Percentiles rank a stretch among this genome's conserved stretches.
These are phyloP conservation scores for Pseudogymnoascus sp. DNA, from an alignment of 2,329 filamentous ascomycete species.

Conservation along the genomic window DNA sequence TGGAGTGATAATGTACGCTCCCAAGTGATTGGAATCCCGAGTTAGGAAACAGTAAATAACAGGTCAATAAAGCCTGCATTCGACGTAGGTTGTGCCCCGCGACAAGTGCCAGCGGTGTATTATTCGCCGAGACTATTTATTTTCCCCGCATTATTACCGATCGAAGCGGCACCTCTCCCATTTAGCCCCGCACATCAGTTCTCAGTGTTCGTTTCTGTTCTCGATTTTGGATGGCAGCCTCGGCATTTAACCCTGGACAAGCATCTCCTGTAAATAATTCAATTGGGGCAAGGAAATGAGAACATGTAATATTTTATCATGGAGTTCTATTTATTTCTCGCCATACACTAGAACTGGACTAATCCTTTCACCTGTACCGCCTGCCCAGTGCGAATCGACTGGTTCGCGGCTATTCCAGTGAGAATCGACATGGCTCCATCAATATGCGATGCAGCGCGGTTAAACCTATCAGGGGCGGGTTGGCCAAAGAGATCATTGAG, in stretches of 20 bases:
- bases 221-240: no score
- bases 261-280: no score
- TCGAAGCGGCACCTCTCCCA: neutral
- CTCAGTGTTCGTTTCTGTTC: neutral
- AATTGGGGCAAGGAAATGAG: neutral
- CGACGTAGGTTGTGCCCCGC: no score
- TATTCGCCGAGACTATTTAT: neutral
- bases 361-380: constrained; percentile 44
- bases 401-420: constrained; percentile 51
- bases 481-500: constrained; percentile 50
- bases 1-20: neutral
- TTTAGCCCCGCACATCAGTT: neutral
- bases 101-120: neutral
- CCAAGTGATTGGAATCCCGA: neutral
- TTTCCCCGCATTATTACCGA: neutral
- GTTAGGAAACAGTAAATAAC: neutral
- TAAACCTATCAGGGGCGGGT: constrained; percentile 41
- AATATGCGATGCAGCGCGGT: constrained; percentile 48
- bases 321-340: neutral
- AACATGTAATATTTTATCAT: neutral
- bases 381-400: constrained; percentile 47
- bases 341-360: constrained; percentile 11
- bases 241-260: neutral
- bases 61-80: neutral
- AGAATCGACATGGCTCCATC: constrained; percentile 52